A percentile compares a stretch with the other conserved stretches of the same genome.
Conservation (phyloP, 2,329 filamentous ascomycete species). For the Clarireedia paspali region DNA sequence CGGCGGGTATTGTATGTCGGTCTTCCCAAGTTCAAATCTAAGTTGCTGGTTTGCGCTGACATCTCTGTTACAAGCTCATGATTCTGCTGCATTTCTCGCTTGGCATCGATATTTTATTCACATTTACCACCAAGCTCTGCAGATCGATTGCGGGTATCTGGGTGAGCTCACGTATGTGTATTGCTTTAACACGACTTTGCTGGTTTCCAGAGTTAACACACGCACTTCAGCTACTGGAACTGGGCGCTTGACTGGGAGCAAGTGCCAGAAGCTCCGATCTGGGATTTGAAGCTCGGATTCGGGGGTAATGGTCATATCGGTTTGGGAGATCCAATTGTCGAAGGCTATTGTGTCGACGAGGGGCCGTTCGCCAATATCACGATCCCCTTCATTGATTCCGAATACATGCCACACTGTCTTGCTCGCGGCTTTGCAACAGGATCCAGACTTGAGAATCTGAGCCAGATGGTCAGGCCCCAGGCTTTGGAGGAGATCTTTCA, state of each 20-base stretch:
- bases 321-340: background rate
- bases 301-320: background rate
- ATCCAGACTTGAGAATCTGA: background rate
- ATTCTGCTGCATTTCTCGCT: constrained; percentile 27
- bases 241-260: constrained; percentile 1
- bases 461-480: background rate
- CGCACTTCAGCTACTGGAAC: background rate
- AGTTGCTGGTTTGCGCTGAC: background rate
- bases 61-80: constrained; percentile 14
- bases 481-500: background rate
- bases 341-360: background rate
- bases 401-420: background rate
- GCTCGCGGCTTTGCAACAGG: too few species aligned
- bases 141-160: background rate
- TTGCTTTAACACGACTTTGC: background rate
- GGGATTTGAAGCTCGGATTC: background rate
- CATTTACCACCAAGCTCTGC: constrained; percentile 26
- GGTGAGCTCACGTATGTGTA: background rate
- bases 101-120: constrained; percentile 33
- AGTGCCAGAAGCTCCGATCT: background rate
- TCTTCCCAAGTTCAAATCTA: background rate
- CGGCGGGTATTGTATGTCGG: background rate
- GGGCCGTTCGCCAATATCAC: background rate
- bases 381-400: background rate
- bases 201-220: background rate